Evolutionary conservation across 75 land plant genomes (phyloP), one percentile per base, ranked within the genome.

Genomic region (Chamaecyparis obtusa): DNA sequence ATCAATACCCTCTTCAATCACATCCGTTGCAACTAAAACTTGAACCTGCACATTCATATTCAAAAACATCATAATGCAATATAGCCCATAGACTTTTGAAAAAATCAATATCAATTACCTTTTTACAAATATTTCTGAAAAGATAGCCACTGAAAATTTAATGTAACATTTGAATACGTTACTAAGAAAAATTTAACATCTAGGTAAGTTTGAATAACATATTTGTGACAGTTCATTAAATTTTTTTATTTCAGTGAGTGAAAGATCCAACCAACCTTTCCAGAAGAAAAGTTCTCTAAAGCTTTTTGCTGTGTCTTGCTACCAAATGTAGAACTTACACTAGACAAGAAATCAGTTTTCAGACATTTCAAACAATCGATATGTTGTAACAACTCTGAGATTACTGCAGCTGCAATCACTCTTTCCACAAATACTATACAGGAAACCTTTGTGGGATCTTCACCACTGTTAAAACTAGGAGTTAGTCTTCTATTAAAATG

Each of bases 1-100:
- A 89, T 96, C 87, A 72, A 97, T 90, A 24, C 99, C 99, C 87
- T 97, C 99, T 89, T 98, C 99, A 55, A 94, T 95, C 13, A 97
- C 96, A 90, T 94, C 95, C 43, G 99, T 98, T 19, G 99, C 80
- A 44, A 98, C 92, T 80, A 98, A 85, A 3, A 98, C 81, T 83
- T 98, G 95, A 81, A 97, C 91, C 97, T 97, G 86, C 78, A 64
- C 51, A 48, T 48, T 10, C 51, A 48, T 48, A 48, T 48, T 48
- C 51, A 48, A 48, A 48, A 48, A 0, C 51, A 48, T 10, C 51
- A 48, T 48, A 0, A 48, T 9, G 9, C 51, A 48, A 48, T 8
- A 48, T 48, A 48, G 51, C 10, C 10, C 0, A 10, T 48, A 48
- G 13, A 0, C 10, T 48, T 48, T 48, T 48, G 51, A 48, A 48